Base-by-base conservation (phyloP, 257 asterid genomes). In the Ophiorrhiza pumila region DNA sequence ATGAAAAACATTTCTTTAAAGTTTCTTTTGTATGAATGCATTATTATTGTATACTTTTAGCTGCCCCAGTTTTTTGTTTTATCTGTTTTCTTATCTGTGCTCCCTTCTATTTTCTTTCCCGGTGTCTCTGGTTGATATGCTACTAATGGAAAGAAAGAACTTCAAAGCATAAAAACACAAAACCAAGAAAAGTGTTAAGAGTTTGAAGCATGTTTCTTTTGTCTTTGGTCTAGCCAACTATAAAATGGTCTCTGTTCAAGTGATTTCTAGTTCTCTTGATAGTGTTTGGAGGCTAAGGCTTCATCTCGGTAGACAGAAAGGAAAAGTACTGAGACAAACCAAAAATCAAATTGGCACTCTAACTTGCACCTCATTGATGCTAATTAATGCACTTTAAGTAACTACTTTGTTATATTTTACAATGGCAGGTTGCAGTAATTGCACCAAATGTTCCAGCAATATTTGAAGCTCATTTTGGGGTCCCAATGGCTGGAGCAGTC, bases 401-500 rank as follows among this genome's bases (percentile, higher is more conserved):
- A 79, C 47, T 37, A 5, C 10, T 72, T 2, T 47, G 29, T 75
- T 5, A 53, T 34, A 68, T 71, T 66, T 42, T 52, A 20, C 55
- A 65, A 60, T 71, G 68, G n/a, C 89, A 93, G 98, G 98, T 88
- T 42, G 93, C 98, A 0, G 96, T 93, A 65, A 88, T 93, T 83
- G 98, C 98, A 0, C 98, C 98, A 31, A 93, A 93, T 80, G 81
- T 84, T 37, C 98, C 98, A 41, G 98, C 97, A 49, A 79, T 87
- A 80, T 91, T 84, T 20, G 98, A 93, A 82, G 91, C 92, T 71
- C 97, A 93, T 85, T 93, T 91, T 53, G 98, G 98, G 55, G 81
- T 93, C 73, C 98, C 98, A 22, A 93, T 93, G 97, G 87, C 97
- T 2, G 98, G 98, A 45, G 97, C 98, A 22, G 97, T 90, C 62